These are phyloP conservation scores for Hymenoscyphus fraxineus DNA, from an alignment of 2,329 filamentous ascomycete genomes.

Conservation along the genomic window DNA sequence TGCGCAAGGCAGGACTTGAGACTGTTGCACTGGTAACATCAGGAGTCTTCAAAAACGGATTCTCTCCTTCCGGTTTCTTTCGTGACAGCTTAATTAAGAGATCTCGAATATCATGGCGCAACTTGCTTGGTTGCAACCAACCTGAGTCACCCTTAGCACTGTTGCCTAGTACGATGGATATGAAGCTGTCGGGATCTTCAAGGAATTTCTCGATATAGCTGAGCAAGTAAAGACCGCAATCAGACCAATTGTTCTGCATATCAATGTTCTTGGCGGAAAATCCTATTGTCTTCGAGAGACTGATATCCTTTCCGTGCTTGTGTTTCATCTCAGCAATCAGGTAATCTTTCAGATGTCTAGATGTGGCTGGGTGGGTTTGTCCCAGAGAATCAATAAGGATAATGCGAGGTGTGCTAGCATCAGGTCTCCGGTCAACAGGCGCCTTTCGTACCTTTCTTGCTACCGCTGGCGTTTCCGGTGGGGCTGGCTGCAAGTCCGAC, in stretches of 20 bases:
- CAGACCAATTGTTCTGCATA: conserved; percentile 75
- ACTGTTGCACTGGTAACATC: background rate
- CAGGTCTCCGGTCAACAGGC: conserved; percentile 39
- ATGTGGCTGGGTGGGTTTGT: conserved; percentile 58
- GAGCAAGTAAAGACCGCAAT: conserved; percentile 85
- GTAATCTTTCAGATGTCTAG: conserved; percentile 70
- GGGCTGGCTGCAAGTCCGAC: conserved; percentile 16
- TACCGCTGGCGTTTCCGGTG: conserved; percentile 34
- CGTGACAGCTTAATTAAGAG: conserved; percentile 61
- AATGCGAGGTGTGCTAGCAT: conserved; percentile 61
- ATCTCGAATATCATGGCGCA: conserved; percentile 63
- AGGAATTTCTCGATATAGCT: conserved; percentile 83
- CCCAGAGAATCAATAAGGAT: conserved; percentile 86
- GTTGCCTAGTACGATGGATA: conserved; percentile 60
- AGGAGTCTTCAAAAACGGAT: background rate
- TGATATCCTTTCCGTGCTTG: conserved; percentile 44
- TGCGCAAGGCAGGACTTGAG: background rate
- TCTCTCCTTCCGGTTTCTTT: conserved; percentile 40
- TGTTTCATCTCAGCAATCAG: conserved; percentile 67
- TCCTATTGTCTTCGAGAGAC: conserved; percentile 37
- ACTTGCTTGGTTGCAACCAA: conserved; percentile 47
- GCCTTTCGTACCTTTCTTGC: conserved; percentile 29
- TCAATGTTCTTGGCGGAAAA: conserved; percentile 75
- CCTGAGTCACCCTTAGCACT: conserved; percentile 52
- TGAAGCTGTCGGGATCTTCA: conserved; percentile 66